Evolutionary conservation across 2,329 filamentous ascomycete genomes (phyloP), one percentile per base, ranked within the genome.

Genomic region (Xenosphaeropsis pyriputrescens): DNA sequence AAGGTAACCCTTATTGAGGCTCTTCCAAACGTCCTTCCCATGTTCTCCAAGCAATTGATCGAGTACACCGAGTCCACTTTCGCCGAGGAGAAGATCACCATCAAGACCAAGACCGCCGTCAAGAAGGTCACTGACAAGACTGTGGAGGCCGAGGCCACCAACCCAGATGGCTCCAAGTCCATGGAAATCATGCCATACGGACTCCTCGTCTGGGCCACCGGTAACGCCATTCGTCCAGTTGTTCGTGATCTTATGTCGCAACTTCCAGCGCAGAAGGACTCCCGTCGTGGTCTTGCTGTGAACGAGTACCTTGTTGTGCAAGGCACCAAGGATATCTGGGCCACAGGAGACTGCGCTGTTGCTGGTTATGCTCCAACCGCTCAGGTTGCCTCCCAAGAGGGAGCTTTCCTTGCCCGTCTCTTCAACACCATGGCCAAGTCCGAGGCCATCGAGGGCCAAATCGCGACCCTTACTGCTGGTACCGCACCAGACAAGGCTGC

Each of bases 371-470:
- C 91, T 19, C 91, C 91, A 29, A 98, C 91, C 7, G 91, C 91
- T 19, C 91, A 98, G 68, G 91, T 98, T 34, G 91, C 91, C 40
- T 75, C 83, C 8, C 91, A 98, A 65, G 91, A 98, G 64, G 91
- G 91, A 55, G 79, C 75, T 54, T 98, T 96, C 75, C 73, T 98
- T 29, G 91, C 86, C 31, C 79, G 85, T 45, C 76, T 98, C 43
- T 95, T 98, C 72, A 98, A 98, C 72, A 93, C 91, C 62, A 94
- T 96, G 85, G 91, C 88, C 58, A 93, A 88, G 73, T 93, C 85
- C 2, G 80, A 93, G 54, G 66, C 70, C 36, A 76, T 95, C 45
- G 86, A 96, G 67, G 50, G 60, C 29, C 74, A 88, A 55, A 74
- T 98, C 40, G 77, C 72, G 60, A 60, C 67, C 39, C 64, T 59